Base-by-base conservation (phyloP, 2,329 filamentous ascomycete genomes). In the Thielaviopsis ethacetica region DNA sequence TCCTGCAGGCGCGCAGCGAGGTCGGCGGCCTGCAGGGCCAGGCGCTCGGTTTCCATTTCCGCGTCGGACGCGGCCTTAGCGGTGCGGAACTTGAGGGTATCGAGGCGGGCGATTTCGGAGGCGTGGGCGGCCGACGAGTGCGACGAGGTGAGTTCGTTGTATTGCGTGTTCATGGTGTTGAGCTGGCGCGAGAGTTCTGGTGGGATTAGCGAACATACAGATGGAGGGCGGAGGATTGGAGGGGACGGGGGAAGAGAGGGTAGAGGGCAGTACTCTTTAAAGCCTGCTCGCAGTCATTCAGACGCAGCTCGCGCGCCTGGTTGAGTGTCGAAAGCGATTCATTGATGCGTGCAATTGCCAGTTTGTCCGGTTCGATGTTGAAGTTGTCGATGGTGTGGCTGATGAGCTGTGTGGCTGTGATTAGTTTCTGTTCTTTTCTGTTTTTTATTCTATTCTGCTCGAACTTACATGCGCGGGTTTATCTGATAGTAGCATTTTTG, bases 31-130 rank as follows among this genome's bases (percentile, higher is more conserved):
- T 94, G 88, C 5, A 82, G 81, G 59, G 87, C 83, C 53, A 97
- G 75, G n/a, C 91, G 79, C 75, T 97, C 91, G n/a, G 87, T 86
- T 73, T 98, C 93, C 67, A 91, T 90, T 74, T 96, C 91, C 6
- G 93, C 76, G 69, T 97, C 91, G 1, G 82, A 85, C 0, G 88
- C 89, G 17, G 87, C 83, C 71, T 97, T 97, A n/a, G 91, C 91
- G 60, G 89, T 85, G 65, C 90, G 85, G 73, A 97, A 97, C 68
- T 96, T 96, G 65, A 91, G 84, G 1, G 89, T 95, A 71, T 97
- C 91, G 62, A 96, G 83, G 49, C 85, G 81, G 21, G 93, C 79
- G 63, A 97, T 95, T 67, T 88, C 82, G 41, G 83, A 83, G 5
- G 91, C 89, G 73, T 97, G 91, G 61, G 82, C 82, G 5, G 84